phyloP scores from a whole-genome alignment of 2,329 filamentous ascomycete species.

The Ceratocystis smalleyi region DNA sequence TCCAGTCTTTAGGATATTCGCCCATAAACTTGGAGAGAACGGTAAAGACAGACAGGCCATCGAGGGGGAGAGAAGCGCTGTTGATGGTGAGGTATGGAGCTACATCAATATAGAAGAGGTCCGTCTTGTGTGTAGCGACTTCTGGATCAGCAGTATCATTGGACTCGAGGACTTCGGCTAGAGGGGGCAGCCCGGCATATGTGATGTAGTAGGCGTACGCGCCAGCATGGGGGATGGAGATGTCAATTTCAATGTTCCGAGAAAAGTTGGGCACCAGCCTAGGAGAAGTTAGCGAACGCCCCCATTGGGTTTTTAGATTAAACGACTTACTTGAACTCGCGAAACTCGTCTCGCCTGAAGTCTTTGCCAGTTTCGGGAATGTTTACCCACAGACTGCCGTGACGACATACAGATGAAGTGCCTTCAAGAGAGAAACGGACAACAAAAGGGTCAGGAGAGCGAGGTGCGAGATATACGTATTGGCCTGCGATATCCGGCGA shows the following conservation, averaged over 20 bases:
- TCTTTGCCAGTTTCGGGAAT: slow-evolving; percentile 61
- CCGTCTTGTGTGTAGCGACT: slow-evolving; percentile 42
- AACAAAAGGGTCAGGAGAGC: slow-evolving; percentile 55
- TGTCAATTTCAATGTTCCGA: slow-evolving; percentile 72
- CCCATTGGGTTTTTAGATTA: not conserved
- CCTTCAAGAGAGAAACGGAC: slow-evolving; percentile 86
- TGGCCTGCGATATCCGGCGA: slow-evolving; percentile 76
- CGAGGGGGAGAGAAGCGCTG: slow-evolving; percentile 58
- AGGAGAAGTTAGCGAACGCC: not conserved
- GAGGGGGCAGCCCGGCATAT: slow-evolving; percentile 71
- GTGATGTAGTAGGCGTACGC: slow-evolving; percentile 91
- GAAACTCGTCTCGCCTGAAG: slow-evolving; percentile 67
- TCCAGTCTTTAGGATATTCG: slow-evolving; percentile 76
- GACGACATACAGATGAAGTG: slow-evolving; percentile 83
- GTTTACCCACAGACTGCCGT: slow-evolving; percentile 94
- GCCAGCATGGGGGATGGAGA: slow-evolving; percentile 68
- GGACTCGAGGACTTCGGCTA: slow-evolving; percentile 37
- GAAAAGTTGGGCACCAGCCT: slow-evolving; percentile 90
- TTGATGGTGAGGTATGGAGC: slow-evolving; percentile 65
- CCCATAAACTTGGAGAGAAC: slow-evolving; percentile 98
- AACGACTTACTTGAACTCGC: slow-evolving; percentile 65
- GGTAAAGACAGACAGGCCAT: slow-evolving; percentile 82
- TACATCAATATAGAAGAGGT: slow-evolving; percentile 84
- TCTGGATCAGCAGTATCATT: slow-evolving; percentile 22
- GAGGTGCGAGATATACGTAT: slow-evolving; percentile 80